Percentiles rank a stretch among this genome's conserved stretches.
Conservation (phyloP, 495 filamentous ascomycete genomes). For the Penicillium coffeae region DNA sequence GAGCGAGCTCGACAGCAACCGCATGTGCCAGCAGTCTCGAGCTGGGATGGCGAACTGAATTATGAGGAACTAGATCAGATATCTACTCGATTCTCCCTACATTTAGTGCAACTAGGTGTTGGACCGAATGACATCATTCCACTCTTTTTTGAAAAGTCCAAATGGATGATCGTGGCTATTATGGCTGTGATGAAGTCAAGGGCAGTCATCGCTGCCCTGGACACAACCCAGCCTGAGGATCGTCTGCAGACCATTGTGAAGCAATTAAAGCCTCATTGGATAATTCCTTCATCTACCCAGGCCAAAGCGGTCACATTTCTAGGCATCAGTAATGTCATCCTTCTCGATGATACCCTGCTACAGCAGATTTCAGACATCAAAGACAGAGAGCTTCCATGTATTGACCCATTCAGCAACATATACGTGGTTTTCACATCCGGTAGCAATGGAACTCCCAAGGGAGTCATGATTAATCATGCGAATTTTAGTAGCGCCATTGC, state of each 20-base stretch:
- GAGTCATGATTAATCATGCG: constrained; percentile 69
- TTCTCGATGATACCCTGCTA: too few relatives aligned
- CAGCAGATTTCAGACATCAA: too few relatives aligned
- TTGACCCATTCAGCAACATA: constrained; percentile 10
- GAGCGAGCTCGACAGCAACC: not conserved
- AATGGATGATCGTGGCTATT: constrained; percentile 3
- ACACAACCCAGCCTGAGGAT: not conserved
- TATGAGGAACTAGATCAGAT: constrained; percentile 2
- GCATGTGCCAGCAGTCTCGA: not conserved
- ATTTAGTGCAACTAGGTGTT: not conserved
- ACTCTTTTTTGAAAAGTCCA: constrained; percentile 4
- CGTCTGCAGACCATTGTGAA: not conserved
- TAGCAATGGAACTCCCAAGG: constrained; percentile 76
- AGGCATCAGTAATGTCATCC: not conserved
- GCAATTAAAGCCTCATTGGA: not conserved
- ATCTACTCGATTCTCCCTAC: not conserved
- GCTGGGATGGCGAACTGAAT: constrained; percentile 7
- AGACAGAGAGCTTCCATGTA: not conserved
- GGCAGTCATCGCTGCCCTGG: not conserved
- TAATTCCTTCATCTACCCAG: not conserved
- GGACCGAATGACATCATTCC: not conserved
- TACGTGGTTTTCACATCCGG: constrained; percentile 68
- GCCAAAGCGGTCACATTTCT: not conserved
- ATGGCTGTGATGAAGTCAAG: constrained; percentile 5
- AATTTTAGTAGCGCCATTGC: constrained; percentile 42